phyloP scores from a whole-genome alignment of 176 grass and related monocot genomes.

The Oryza coarctata region DNA sequence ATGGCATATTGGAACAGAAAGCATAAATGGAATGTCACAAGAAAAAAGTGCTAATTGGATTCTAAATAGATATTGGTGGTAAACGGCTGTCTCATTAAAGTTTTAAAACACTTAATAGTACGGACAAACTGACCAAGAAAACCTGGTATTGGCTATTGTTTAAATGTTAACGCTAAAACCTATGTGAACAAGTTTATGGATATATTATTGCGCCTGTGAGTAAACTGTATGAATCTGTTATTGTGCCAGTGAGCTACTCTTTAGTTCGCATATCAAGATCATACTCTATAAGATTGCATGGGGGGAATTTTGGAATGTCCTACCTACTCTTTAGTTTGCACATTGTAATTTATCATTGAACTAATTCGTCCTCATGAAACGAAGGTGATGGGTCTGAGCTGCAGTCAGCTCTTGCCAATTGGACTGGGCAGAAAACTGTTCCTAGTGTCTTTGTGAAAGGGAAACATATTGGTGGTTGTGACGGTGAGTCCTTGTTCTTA shows the following conservation, averaged over 20 bases:
- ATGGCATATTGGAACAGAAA: background rate
- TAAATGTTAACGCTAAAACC: background rate
- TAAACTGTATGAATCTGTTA: too few relatives aligned
- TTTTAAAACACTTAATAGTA: too few relatives aligned
- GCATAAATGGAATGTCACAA: background rate
- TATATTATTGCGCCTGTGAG: too few relatives aligned
- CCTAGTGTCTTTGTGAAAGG: conserved; percentile 64
- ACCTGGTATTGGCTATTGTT: background rate
- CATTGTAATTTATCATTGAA: background rate
- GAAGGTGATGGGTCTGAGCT: conserved; percentile 56
- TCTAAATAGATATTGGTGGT: background rate
- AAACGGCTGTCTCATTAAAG: background rate
- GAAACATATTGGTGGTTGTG: conserved; percentile 62
- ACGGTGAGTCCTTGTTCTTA: conserved; percentile 25
- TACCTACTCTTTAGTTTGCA: background rate
- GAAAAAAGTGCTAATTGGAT: background rate
- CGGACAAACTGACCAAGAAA: too few relatives aligned
- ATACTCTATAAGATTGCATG: background rate
- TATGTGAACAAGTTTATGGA: too few relatives aligned
- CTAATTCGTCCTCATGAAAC: background rate
- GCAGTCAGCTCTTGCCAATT: conserved; percentile 47
- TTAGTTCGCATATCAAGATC: background rate
- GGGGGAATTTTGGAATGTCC: background rate
- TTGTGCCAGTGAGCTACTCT: too few relatives aligned
- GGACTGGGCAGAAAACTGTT: conserved; percentile 62